Conservation (phyloP, 306 rosid genomes). For the Vigna angularis region DNA sequence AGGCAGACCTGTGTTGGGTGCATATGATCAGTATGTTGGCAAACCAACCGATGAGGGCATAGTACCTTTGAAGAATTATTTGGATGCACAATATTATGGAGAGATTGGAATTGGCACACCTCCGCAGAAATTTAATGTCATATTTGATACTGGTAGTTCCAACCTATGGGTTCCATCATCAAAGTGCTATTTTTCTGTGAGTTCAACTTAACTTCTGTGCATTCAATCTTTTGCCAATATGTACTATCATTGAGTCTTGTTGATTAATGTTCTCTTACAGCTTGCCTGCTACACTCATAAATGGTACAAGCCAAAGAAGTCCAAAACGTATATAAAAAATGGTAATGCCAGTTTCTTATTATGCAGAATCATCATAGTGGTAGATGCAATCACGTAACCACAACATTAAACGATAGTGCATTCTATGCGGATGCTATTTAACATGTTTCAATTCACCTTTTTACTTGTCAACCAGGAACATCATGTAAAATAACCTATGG, state of each 20-base stretch:
- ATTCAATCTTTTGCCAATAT: neutral
- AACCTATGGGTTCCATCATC: conserved; percentile 92
- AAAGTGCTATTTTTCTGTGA: conserved; percentile 79
- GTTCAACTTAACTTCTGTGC: conserved; percentile 46
- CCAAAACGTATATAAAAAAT: conserved; percentile 62
- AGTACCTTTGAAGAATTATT: conserved; percentile 70
- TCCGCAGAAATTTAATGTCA: conserved; percentile 77
- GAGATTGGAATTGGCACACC: conserved; percentile 93
- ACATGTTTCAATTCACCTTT: conserved; percentile 21
- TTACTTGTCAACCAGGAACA: conserved; percentile 63
- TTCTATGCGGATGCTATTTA: neutral
- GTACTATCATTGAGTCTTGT: neutral
- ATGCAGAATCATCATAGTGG: conserved; percentile 29
- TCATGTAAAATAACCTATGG: conserved; percentile 75
- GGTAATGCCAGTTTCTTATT: conserved; percentile 51
- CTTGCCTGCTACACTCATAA: conserved; percentile 78
- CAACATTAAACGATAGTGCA: neutral
- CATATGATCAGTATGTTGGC: conserved; percentile 33
- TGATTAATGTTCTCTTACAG: conserved; percentile 49
- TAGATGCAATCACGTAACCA: neutral
- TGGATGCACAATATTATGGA: conserved; percentile 90
- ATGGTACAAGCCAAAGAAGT: conserved; percentile 70
- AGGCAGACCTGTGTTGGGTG: conserved; percentile 44
- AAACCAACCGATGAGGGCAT: conserved; percentile 53
- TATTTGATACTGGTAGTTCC: conserved; percentile 90